Base-by-base conservation (phyloP, 305 asterid genomes). In the Fraxinus paxiana region DNA sequence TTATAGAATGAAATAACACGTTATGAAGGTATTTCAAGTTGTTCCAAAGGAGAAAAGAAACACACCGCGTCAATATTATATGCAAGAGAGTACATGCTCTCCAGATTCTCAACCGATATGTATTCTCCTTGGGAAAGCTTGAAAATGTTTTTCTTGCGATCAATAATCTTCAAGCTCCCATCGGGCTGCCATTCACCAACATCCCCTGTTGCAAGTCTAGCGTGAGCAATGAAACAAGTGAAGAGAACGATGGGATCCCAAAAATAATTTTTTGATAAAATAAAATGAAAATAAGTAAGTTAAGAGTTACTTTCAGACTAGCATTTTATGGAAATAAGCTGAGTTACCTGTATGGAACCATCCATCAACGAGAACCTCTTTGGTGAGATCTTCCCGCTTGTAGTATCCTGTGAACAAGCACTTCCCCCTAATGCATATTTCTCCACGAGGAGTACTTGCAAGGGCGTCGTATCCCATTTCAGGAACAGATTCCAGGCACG, bases 81-180 rank as follows among this genome's bases (percentile, higher is more conserved):
- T 43, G 90, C 82, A 48, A 90, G 89, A 51, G 93, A 90, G 85
- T 92, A 94, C 73, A 90, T 82, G 84, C 88, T 89, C 85, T 92
- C 98, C 35, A 94, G 90, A 80, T 94, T 85, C 77, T 94, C 98
- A 31, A 92, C 96, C 1, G 98, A 89, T 76, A 94, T 89, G 22
- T 94, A 94, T 80, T 94, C 98, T 77, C 98, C 98, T 81, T 94
- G 97, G 12, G 98, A 94, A 79, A 94, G 98, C 88, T 94, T 94
- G 90, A 94, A 94, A 43, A 92, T 94, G 85, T 94, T 94, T 79
- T 94, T 94, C 89, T 94, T 94, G 69, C 97, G 88, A 82, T 94
- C 98, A 51, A 94, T 91, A 72, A 94, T 94, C 88, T 91, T 92
- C 97, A 94, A 86, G 90, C 97, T 90, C 75, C 98, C 98, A 75